phyloP scores from a whole-genome alignment of 2,329 filamentous ascomycete species.

The Shiraia sp. region DNA sequence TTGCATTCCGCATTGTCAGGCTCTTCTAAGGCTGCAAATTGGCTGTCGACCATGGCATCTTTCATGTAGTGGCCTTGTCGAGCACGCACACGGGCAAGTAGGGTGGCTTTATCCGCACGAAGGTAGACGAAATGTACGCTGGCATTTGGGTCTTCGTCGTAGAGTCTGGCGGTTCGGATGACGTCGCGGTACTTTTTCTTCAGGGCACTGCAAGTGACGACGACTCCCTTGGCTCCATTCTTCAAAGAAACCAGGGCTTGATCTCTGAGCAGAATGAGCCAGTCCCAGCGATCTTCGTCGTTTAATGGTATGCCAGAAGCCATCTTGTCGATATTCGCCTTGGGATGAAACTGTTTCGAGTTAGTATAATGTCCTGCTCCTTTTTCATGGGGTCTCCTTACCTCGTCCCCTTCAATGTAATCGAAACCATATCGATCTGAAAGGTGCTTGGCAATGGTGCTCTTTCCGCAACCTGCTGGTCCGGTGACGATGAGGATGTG shows the following conservation, averaged over 20 bases:
- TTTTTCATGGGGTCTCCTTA: slow-evolving; percentile 28
- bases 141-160: slow-evolving; percentile 50
- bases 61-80: slow-evolving; percentile 94
- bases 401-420: slow-evolving; percentile 58
- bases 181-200: slow-evolving; percentile 95
- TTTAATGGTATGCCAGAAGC: slow-evolving; percentile 78
- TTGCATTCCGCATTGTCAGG: slow-evolving; percentile 69
- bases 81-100: slow-evolving; percentile 73
- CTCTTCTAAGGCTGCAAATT: slow-evolving; percentile 85
- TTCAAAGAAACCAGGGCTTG: slow-evolving; percentile 45
- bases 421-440: slow-evolving; percentile 48
- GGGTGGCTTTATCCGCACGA: slow-evolving; percentile 72
- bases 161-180: slow-evolving; percentile 54
- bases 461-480: slow-evolving; percentile 59
- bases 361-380: slow-evolving; percentile 1
- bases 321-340: slow-evolving; percentile 77
- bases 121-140: slow-evolving; percentile 90
- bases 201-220: slow-evolving; percentile 92
- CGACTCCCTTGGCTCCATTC: slow-evolving; percentile 62
- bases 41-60: slow-evolving; percentile 90
- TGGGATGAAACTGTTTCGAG: slow-evolving; percentile 52
- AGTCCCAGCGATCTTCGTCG: slow-evolving; percentile 96
- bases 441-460: slow-evolving; percentile 54
- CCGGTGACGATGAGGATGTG: slow-evolving; percentile 59
- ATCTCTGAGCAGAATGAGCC: slow-evolving; percentile 66